A percentile compares a stretch with the other conserved stretches of the same genome.
Conservation (phyloP, 2,329 filamentous ascomycete genomes). For the Fusarium sp. region DNA sequence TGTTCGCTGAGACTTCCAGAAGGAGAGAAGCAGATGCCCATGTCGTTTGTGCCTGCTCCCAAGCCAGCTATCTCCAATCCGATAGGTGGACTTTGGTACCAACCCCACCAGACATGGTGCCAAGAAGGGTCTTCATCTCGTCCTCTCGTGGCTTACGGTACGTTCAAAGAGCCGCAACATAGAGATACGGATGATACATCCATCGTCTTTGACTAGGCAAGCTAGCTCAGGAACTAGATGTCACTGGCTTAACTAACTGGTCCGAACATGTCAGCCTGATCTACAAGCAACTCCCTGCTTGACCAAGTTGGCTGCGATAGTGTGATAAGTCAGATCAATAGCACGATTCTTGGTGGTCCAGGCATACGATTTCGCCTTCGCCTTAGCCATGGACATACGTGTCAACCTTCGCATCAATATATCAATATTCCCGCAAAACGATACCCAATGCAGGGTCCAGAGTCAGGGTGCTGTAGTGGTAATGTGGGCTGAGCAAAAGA, state of each 20-base stretch:
- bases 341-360: conserved; percentile 25
- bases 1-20: conserved; percentile 47
- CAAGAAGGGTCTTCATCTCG: conserved; percentile 47
- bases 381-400: conserved; percentile 20
- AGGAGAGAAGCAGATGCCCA: conserved; percentile 30
- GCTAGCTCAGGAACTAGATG: conserved; percentile 26
- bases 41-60: conserved; percentile 21
- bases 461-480: conserved; percentile 19
- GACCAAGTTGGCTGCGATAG: conserved; percentile 19
- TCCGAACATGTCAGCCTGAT: conserved; percentile 14
- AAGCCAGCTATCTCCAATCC: conserved; percentile 25
- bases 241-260: conserved; percentile 1
- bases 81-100: conserved; percentile 46
- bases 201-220: conserved; percentile 9
- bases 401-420: conserved; percentile 21
- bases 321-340: conserved; percentile 33
- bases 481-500: background rate
- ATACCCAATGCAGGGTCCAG: conserved; percentile 34
- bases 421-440: conserved; percentile 26
- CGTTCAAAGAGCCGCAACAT: conserved; percentile 11
- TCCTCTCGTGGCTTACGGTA: conserved; percentile 17
- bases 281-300: conserved; percentile 24
- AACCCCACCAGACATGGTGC: conserved; percentile 37
- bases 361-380: conserved; percentile 35
- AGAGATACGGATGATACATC: conserved; percentile 16